These are phyloP conservation scores for Rhizopogon vesiculosus DNA, from an alignment of 768 basidiomycete genomes.

Conservation along the genomic window DNA sequence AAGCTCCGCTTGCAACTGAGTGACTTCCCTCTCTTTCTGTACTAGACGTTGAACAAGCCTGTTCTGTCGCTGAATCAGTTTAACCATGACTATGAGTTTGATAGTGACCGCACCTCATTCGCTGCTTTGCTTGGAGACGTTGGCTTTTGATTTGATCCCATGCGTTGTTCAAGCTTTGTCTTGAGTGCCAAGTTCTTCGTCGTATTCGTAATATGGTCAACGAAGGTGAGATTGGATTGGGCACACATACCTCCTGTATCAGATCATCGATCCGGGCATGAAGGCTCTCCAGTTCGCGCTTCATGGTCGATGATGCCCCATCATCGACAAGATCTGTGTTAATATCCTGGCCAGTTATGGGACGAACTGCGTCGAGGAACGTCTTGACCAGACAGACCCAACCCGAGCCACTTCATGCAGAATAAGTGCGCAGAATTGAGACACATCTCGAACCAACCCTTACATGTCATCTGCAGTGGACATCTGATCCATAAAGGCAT, in stretches of 20 bases:
- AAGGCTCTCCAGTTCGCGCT: constrained; percentile 59
- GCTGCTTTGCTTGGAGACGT: constrained; percentile 45
- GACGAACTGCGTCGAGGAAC: constrained; percentile 55
- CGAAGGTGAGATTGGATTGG: constrained; percentile 8
- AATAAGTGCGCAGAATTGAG: neutral
- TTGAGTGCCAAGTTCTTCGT: neutral
- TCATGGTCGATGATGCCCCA: constrained; percentile 36
- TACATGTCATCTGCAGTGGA: neutral
- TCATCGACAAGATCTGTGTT: constrained; percentile 40
- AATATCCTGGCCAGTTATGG: constrained; percentile 59
- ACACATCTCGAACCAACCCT: neutral
- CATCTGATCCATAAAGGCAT: constrained; percentile 48
- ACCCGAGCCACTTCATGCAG: neutral
- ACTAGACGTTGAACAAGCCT: constrained; percentile 77
- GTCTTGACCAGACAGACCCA: neutral
- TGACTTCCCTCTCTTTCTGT: constrained; percentile 82
- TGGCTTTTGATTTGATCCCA: constrained; percentile 20
- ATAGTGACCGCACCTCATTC: constrained; percentile 43
- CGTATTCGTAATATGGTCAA: constrained; percentile 14
- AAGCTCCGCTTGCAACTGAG: constrained; percentile 68
- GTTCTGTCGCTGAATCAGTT: constrained; percentile 40
- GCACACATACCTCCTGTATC: constrained; percentile 50
- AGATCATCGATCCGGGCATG: constrained; percentile 58
- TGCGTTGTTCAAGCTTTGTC: neutral
- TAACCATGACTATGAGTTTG: neutral